Evolutionary conservation across 2,329 filamentous ascomycete genomes (phyloP).

Genomic region (Meredithiella fracta): DNA sequence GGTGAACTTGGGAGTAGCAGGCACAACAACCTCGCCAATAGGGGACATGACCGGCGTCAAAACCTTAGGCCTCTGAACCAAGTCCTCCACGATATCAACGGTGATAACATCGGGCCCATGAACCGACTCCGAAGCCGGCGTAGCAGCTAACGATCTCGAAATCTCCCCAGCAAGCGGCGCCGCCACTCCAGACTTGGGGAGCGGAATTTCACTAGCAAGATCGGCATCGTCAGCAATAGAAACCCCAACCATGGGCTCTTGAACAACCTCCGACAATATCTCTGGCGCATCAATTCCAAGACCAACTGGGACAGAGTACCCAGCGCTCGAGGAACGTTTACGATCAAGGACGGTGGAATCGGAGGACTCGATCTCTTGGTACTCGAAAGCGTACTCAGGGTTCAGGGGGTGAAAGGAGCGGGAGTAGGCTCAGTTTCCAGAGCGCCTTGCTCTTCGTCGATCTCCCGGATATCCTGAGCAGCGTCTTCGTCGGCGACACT

Average conservation of each 20-base stretch:
- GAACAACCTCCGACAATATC: neutral
- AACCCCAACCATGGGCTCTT: neutral
- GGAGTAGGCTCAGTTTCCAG: neutral
- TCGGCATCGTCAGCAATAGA: neutral
- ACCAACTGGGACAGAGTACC: conserved; percentile 20
- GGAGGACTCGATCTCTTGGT: neutral
- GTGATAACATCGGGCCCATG: too few relatives aligned
- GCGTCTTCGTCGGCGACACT: neutral
- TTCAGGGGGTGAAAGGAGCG: neutral
- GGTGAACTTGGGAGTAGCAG: neutral
- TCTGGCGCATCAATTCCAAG: neutral
- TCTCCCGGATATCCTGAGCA: conserved; percentile 20
- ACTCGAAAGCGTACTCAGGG: neutral
- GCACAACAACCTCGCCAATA: neutral
- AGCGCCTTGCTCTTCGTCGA: too few relatives aligned
- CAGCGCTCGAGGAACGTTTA: neutral
- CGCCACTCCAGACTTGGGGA: neutral
- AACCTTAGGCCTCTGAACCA: neutral
- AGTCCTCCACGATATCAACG: neutral
- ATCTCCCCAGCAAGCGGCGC: neutral
- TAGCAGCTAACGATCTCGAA: neutral
- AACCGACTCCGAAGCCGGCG: neutral
- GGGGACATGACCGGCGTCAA: neutral
- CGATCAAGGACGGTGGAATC: neutral
- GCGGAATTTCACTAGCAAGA: neutral